Percentiles rank a stretch among this genome's conserved stretches.
Evolutionary conservation across 192 early-diverging fungal species (phyloP).

Genomic region (Geosiphon pyriformis): DNA sequence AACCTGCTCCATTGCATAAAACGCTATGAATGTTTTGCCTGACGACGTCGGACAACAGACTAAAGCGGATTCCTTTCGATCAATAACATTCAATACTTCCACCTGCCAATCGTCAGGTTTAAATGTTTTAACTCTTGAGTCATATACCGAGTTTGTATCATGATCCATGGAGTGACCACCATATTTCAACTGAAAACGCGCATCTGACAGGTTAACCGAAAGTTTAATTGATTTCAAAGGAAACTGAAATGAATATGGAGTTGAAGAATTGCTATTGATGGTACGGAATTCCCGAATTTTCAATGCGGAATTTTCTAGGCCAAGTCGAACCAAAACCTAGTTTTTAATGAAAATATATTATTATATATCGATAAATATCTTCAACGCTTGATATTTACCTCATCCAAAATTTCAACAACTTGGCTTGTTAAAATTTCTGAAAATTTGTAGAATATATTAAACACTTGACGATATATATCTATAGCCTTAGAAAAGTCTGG

Average conservation of each 20-base stretch:
- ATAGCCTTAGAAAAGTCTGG: neutral
- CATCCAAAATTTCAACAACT: neutral
- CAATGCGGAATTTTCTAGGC: neutral
- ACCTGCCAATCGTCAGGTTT: slow-evolving; percentile 39
- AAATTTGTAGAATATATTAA: slow-evolving; percentile 20
- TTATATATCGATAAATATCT: too few relatives aligned
- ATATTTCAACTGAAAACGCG: slow-evolving; percentile 31
- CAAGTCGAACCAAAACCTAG: neutral
- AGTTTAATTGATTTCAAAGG: neutral
- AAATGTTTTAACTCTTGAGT: slow-evolving; percentile 31
- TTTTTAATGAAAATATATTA: too few relatives aligned
- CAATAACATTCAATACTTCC: slow-evolving; percentile 35
- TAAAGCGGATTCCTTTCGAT: slow-evolving; percentile 36
- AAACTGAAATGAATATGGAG: neutral
- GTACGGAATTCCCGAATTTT: neutral
- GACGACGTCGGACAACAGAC: slow-evolving; percentile 40
- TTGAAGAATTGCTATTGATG: neutral
- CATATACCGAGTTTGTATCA: slow-evolving; percentile 27
- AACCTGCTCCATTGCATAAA: slow-evolving; percentile 47
- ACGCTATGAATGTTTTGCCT: slow-evolving; percentile 45
- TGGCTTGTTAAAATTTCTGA: neutral
- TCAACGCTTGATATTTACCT: too few relatives aligned
- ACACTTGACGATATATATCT: slow-evolving; percentile 11
- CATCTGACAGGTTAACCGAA: slow-evolving; percentile 17
- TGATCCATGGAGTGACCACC: slow-evolving; percentile 33